Base-by-base conservation (phyloP, 1,139 yeast species). In the Nakaseomyces kungkrabaensis region DNA sequence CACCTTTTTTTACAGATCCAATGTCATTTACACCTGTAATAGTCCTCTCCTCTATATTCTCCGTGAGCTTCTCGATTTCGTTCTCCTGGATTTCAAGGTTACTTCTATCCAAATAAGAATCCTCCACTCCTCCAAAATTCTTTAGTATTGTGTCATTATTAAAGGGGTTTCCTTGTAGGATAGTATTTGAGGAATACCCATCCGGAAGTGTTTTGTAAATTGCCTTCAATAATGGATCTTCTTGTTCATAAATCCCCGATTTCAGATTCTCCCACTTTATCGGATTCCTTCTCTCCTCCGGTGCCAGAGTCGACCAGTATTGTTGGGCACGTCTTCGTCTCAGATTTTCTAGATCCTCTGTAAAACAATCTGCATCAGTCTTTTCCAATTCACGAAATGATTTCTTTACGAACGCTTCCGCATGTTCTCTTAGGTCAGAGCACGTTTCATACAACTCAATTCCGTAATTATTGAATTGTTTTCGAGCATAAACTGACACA, bases 161-260 rank as follows among this genome's bases (percentile, higher is more conserved):
- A 6, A 46, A 40, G 17, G 41, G 44, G 24, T 34, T 26, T 13
- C 43, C 22, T 34, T 41, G 32, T 27, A 13, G 33, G 17, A 49
- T 4, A n/a, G 10, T 33, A 29, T 41, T 29, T 5, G 34, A 13
- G 8, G 44, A 41, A 29, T 41, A 41, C 4, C 25, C 13, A 10
- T n/a, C 37, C 10, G 62, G 59, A 13, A 59, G 43, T 13, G 54
- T 51, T 33, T 57, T 54, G 36, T 57, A 59, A 13, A 63, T 57
- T 34, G 56, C 50, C 47, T 59, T 56, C 54, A 63, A 55, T 33
- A 63, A 48, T 3, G 65, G 54, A 48, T 63, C 67, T 43, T 60
- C 57, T n/a, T 55, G 54, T 41, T 60, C 64, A 46, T 56, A 55
- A 32, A 61, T 49, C 4, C 61, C 65, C 43, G 58, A 59, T 47